Base-by-base conservation (phyloP, 345 rosid genomes). In the Linum tenue region DNA sequence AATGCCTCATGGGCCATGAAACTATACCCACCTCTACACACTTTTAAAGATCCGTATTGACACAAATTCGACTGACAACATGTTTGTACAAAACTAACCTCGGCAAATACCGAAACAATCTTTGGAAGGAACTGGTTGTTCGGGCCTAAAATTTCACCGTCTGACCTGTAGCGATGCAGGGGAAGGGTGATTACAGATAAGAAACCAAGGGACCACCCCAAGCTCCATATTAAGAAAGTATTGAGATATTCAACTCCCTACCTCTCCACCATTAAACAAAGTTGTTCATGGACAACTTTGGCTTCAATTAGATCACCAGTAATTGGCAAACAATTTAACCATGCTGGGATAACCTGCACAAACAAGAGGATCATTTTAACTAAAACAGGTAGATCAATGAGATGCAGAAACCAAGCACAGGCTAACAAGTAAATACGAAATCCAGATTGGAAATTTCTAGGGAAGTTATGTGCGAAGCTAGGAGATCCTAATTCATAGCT, bases 241-340 rank as follows among this genome's bases (percentile, higher is more conserved):
- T 22, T 61, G 57, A 5, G 0, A 59, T 35, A 22, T 22, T 36
- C 17, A 63, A 22, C 12, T 62, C 57, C 59, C 67, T 74, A 87
- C 99, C 99, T 89, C 78, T 95, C 99, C 42, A 89, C 92, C 99
- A 95, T 91, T 51, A 80, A 76, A 79, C 97, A 95, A 66, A 95
- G 99, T 83, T 88, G 94, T 14, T 89, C 96, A 60, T 95, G 96
- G 73, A 95, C 99, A 66, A 83, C 85, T 79, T 95, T 95, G 73
- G 99, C 99, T 79, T 95, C 99, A 72, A 91, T 89, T 66, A 89
- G 75, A 75, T 95, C 99, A 59, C 95, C 96, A 73, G 81, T 80
- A 58, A 95, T 76, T 3, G 99, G 99, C 78, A 95, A 82, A 80
- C 99, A 95, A 80, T 87, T 95, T 79, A 95, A 79, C 99, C 99